A percentile compares a stretch with the other conserved stretches of the same genome.
phyloP scores from a whole-genome alignment of 106 monocot species.

The Dioscorea zingiberensis region DNA sequence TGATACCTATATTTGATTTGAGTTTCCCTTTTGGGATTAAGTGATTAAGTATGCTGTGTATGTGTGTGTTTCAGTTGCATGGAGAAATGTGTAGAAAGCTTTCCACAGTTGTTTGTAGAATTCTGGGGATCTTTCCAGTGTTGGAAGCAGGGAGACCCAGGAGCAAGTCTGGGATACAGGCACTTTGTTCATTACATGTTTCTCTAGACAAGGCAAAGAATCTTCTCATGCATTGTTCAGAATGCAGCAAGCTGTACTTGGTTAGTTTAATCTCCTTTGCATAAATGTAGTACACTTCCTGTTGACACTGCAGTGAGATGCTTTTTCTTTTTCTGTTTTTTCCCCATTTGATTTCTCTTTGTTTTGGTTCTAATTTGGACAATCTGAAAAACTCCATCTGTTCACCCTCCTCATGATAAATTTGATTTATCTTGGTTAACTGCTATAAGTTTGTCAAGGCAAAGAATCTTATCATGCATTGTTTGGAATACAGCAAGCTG shows the following conservation, averaged over 20 bases:
- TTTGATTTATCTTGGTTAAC: too few relatives aligned
- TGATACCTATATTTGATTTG: not conserved
- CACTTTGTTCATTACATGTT: constrained; percentile 69
- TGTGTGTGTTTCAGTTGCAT: constrained; percentile 55
- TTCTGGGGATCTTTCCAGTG: constrained; percentile 56
- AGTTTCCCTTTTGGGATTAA: not conserved
- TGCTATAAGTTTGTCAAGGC: constrained; percentile 30
- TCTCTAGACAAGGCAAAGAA: constrained; percentile 63
- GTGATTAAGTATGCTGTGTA: not conserved
- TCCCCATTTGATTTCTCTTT: too few relatives aligned
- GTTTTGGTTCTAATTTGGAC: too few relatives aligned
- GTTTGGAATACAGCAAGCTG: constrained; percentile 85
- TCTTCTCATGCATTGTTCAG: constrained; percentile 80
- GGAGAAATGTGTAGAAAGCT: constrained; percentile 63
- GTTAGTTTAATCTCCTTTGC: constrained; percentile 20
- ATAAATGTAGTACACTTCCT: too few relatives aligned
- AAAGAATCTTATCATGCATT: constrained; percentile 73
- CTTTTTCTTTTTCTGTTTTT: too few relatives aligned
- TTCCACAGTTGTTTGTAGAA: constrained; percentile 46
- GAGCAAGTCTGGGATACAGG: constrained; percentile 72
- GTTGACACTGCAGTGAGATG: too few relatives aligned
- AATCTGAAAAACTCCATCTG: too few relatives aligned
- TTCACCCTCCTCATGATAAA: too few relatives aligned
- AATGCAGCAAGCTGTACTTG: constrained; percentile 94
- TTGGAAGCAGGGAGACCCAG: constrained; percentile 72